phyloP scores from a whole-genome alignment of 2,329 filamentous ascomycete genomes.

The Colletotrichum eleusines region DNA sequence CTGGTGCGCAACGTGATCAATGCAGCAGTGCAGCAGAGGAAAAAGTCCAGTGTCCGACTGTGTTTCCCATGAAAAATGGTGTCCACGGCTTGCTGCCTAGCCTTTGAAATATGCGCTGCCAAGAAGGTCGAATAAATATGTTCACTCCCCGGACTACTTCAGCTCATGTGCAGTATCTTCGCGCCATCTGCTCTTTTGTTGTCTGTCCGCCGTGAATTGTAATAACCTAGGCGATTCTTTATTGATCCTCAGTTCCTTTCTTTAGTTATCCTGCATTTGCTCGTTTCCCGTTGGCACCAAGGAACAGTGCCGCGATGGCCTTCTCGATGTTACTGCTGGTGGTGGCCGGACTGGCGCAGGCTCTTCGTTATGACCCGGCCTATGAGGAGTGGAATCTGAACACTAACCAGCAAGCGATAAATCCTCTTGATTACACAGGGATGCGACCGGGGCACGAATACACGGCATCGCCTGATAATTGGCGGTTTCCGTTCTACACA shows the following conservation, averaged over 20 bases:
- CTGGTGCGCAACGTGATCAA: not conserved
- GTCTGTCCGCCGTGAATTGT: not conserved
- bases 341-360: not conserved
- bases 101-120: not conserved
- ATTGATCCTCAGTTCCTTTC: not conserved
- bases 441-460: slow-evolving; percentile 58
- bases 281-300: not conserved
- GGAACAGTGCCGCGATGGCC: not conserved
- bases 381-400: not conserved
- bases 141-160: not conserved
- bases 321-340: not conserved
- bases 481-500: slow-evolving; percentile 75
- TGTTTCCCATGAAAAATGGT: no score
- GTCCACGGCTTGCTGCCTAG: not conserved
- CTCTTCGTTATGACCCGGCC: not conserved
- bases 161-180: not conserved
- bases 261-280: not conserved
- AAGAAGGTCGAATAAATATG: not conserved
- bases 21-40: no score
- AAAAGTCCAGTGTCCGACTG: no score
- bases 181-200: not conserved
- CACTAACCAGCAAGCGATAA: not conserved
- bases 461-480: slow-evolving; percentile 67
- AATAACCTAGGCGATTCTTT: not conserved
- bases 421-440: not conserved